A percentile compares a stretch with the other conserved stretches of the same genome.
Evolutionary conservation across 345 rosid species (phyloP).

Genomic region (Psidium guajava): DNA sequence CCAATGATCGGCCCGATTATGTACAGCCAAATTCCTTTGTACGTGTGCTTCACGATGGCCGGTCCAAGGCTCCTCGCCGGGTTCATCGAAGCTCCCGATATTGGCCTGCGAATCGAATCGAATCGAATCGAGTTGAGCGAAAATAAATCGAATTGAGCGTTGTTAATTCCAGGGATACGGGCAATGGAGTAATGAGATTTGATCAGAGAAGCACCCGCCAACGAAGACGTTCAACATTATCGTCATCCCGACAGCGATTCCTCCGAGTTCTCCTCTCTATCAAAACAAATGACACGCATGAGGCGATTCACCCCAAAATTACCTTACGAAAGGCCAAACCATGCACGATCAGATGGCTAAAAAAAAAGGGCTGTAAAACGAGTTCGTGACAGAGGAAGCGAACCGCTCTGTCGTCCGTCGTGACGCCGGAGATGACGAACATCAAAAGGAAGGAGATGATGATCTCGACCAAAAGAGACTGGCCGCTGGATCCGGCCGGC

Average conservation of each 20-base stretch:
- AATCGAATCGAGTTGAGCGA: too few relatives aligned
- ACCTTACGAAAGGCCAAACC: neutral
- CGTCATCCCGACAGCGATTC: constrained; percentile 56
- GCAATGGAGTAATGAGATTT: neutral
- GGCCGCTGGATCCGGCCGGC: constrained; percentile 38
- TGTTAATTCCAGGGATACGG: neutral
- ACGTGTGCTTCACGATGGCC: constrained; percentile 22
- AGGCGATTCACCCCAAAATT: neutral
- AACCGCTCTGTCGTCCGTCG: constrained; percentile 42
- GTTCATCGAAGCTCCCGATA: constrained; percentile 54
- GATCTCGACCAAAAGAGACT: constrained; percentile 42
- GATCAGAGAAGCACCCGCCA: constrained; percentile 28
- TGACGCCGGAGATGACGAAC: constrained; percentile 52
- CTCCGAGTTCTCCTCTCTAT: constrained; percentile 36
- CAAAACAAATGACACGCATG: neutral
- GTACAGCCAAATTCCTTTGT: constrained; percentile 33
- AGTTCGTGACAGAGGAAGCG: neutral
- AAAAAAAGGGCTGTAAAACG: neutral
- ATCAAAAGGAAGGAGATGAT: constrained; percentile 54
- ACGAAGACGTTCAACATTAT: constrained; percentile 43
- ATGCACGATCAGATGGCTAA: too few relatives aligned
- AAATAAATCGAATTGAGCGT: too few relatives aligned
- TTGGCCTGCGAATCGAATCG: constrained; percentile 13
- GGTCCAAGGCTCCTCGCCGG: constrained; percentile 50
- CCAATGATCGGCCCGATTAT: constrained; percentile 28